Evolutionary conservation across 169 alveolate species (phyloP), one percentile per base, ranked within the genome.

Genomic region (Blepharisma undulans): DNA sequence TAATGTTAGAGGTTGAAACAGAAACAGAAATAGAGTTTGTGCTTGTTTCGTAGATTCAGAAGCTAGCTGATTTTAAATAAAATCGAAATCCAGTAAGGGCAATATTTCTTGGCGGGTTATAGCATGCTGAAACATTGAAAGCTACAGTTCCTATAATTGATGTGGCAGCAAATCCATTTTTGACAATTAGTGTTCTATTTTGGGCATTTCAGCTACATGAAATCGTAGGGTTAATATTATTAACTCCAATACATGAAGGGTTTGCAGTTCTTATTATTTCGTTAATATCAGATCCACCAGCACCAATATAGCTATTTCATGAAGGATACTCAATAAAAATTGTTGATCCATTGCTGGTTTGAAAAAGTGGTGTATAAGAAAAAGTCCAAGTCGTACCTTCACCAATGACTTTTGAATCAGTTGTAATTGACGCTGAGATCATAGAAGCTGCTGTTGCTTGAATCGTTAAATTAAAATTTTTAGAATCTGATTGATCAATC

Each of bases 381-480:
- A 82, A 82, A 22, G 74, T 60, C 29, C 29, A 82, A 34, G 89
- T 82, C 5, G 77, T 22, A n/a, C 8, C 10, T 0, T 59, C 48
- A 25, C 89, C 89, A 21, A 82, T 72, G 0, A 36, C n/a, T 0
- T 5, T 27, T 12, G 34, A 29, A 2, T 22, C 34, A 78, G 86
- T 4, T 78, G 71, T 21, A 21, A 78, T 78, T 27, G 66, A 29
- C 6, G 60, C 60, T 27, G 66, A 21, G 7, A 22, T 29, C 25
- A 78, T 32, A 78, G 86, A 27, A 29, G 86, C 86, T 29, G 86
- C 25, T 4, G 86, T 78, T 14, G 86, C 86, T 16, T 22, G 27
- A 12, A 34, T 78, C 10, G 34, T 29, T 21, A 78, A 21, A 25
- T 21, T 78, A 2, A 29, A 27, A 78, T 36, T 22, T 21, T 78